Base-by-base conservation (phyloP, 208 protist species). In the Crithidia brevicula region DNA sequence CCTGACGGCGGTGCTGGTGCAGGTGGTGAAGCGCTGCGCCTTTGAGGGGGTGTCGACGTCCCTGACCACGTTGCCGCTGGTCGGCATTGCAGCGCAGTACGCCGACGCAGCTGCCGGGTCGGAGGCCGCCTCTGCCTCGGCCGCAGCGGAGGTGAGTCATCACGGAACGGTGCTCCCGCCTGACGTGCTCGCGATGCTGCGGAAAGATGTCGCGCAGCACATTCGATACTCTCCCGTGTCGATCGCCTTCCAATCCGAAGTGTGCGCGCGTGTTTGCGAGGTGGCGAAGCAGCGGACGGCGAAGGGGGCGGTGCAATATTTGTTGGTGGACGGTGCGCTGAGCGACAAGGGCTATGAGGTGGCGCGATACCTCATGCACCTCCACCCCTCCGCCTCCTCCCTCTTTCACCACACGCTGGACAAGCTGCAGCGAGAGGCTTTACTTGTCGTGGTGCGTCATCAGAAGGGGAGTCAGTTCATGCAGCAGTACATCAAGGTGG, bases 401-500 rank as follows among this genome's bases (percentile, higher is more conserved):
- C 49, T 84, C 57, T 67, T 97, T 40, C 72, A 85, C 58, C 72
- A 94, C 69, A 50, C 79, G 1, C 73, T 97, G 23, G 89, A 93
- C 60, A 89, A 86, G 45, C 63, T 97, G 43, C 77, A 75, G 40
- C 72, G 84, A 11, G 62, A 81, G 42, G 89, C 94, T 51, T 38
- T 97, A 16, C 34, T 89, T 22, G 15, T n/a, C 13, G 61, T 93
- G 6, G 45, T 75, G 25, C 51, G 57, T 2, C 73, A 83, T n/a
- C 57, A 74, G 20, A 84, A 84, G 45, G 92, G 92, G 6, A 95
- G 88, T 63, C 67, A 86, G 28, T 84, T 89, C 33, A 22, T 96
- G 27, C 92, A 96, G 78, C 89, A 95, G 76, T 88, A 82, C 57
- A 67, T 94, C 16, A 80, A 81, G 18, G 77, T 82, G n/a, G 30